Conservation (phyloP, 2,329 filamentous ascomycete species). For the Phialophora macrospora region DNA sequence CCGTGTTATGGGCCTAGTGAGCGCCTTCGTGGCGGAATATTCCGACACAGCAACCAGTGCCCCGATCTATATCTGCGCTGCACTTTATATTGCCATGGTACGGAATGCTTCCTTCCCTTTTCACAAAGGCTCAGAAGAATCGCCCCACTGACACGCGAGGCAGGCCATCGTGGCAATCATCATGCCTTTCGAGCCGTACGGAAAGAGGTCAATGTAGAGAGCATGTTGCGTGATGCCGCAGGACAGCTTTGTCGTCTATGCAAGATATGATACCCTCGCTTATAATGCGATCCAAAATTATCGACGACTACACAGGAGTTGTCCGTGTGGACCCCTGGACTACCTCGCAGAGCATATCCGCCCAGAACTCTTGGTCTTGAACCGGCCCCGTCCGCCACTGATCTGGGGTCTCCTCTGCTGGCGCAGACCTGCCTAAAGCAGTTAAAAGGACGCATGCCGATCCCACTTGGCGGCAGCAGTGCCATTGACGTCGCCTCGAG, state of each 20-base stretch:
- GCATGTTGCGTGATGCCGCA: not conserved
- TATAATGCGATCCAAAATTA: constrained; percentile 1
- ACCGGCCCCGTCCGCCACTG: not conserved
- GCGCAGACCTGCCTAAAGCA: constrained; percentile 23
- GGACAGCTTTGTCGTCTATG: not conserved
- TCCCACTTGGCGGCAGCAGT: constrained; percentile 9
- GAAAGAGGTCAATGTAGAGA: constrained; percentile 37
- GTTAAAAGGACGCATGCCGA: constrained; percentile 15
- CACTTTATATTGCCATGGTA: constrained; percentile 47
- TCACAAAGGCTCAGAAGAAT: not conserved
- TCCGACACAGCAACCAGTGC: constrained; percentile 43
- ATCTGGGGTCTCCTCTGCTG: not conserved
- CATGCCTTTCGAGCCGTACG: constrained; percentile 39
- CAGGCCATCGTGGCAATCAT: constrained; percentile 34
- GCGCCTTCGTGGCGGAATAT: constrained; percentile 58
- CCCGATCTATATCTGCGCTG: constrained; percentile 47
- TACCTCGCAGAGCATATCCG: not conserved
- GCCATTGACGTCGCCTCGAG: constrained; percentile 21
- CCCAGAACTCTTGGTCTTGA: not conserved
- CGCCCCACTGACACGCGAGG: constrained; percentile 9
- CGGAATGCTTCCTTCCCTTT: constrained; percentile 16
- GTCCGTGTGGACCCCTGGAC: not conserved
- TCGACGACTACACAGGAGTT: not conserved
- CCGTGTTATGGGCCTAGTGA: constrained; percentile 74
- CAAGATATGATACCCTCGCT: constrained; percentile 14